Conservation (phyloP, 345 rosid genomes). For the Heritiera littoralis region DNA sequence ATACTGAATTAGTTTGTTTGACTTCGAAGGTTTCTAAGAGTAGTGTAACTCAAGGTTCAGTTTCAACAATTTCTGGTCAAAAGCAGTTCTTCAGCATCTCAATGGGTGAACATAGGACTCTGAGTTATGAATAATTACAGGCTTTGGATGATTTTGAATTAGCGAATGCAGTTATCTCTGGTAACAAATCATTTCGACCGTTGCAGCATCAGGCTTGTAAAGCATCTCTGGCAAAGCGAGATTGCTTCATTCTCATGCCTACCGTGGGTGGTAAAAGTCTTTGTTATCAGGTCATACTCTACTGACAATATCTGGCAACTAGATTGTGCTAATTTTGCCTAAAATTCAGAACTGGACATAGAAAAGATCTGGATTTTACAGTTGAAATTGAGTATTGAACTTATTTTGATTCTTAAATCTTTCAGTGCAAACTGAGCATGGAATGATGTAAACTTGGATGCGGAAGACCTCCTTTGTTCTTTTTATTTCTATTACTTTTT, state of each 20-base stretch:
- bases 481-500: neutral
- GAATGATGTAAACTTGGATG: neutral
- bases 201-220: slow-evolving; percentile 84
- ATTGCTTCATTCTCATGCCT: slow-evolving; percentile 88
- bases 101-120: slow-evolving; percentile 38
- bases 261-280: slow-evolving; percentile 95
- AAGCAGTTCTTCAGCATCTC: slow-evolving; percentile 28
- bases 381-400: slow-evolving; percentile 9
- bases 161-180: slow-evolving; percentile 84
- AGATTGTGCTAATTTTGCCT: neutral
- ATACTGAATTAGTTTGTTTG: slow-evolving; percentile 21
- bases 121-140: slow-evolving; percentile 66
- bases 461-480: neutral
- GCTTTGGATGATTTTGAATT: slow-evolving; percentile 81
- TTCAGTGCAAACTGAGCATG: neutral
- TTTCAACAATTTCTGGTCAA: slow-evolving; percentile 43
- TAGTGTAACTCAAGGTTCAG: slow-evolving; percentile 41
- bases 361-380: neutral
- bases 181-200: slow-evolving; percentile 64
- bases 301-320: slow-evolving; percentile 2
- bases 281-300: slow-evolving; percentile 72
- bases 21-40: slow-evolving; percentile 51
- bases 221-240: slow-evolving; percentile 65
- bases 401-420: neutral
- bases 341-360: neutral